Conservation (phyloP, 139 green algal species). For the Monoraphidium neglectum region DNA sequence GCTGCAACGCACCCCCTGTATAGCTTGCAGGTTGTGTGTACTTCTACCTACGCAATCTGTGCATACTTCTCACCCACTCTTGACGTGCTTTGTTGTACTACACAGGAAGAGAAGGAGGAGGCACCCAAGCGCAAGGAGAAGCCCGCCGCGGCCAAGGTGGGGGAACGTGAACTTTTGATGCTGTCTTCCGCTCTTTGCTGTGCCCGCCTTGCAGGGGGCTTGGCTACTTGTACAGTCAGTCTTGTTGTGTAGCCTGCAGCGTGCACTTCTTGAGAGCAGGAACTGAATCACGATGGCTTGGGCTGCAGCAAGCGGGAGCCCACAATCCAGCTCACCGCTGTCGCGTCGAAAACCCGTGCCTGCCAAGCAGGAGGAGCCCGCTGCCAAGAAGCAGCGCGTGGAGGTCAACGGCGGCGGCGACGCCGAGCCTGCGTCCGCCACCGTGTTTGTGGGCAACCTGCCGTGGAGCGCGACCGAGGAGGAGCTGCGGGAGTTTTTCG, state of each 20-base stretch:
- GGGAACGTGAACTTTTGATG: neutral
- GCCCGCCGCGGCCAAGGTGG: constrained; percentile 6
- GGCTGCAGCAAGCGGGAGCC: no score
- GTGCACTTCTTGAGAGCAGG: no score
- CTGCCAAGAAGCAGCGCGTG: constrained; percentile 48
- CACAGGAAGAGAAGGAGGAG: neutral
- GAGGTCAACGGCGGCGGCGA: constrained; percentile 18
- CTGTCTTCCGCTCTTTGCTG: no score
- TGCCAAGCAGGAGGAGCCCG: constrained; percentile 12
- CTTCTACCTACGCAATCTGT: no score
- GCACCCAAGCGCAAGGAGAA: constrained; percentile 10
- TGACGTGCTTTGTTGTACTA: no score
- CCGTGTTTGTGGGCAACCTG: constrained; percentile 77
- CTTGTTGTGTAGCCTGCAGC: no score
- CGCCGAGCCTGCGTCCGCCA: constrained; percentile 22
- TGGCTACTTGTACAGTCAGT: no score
- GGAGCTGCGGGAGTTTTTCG: constrained; percentile 55
- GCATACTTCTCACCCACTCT: no score
- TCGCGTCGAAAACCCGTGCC: neutral
- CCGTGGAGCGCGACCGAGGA: constrained; percentile 62
- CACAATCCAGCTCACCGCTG: neutral
- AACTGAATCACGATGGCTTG: no score
- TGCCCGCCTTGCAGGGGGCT: no score
- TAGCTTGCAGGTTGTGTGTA: no score
- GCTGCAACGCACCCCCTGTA: no score